Base-by-base conservation (phyloP, 805 yeast genomes). In the Hanseniaspora mollemarum region DNA sequence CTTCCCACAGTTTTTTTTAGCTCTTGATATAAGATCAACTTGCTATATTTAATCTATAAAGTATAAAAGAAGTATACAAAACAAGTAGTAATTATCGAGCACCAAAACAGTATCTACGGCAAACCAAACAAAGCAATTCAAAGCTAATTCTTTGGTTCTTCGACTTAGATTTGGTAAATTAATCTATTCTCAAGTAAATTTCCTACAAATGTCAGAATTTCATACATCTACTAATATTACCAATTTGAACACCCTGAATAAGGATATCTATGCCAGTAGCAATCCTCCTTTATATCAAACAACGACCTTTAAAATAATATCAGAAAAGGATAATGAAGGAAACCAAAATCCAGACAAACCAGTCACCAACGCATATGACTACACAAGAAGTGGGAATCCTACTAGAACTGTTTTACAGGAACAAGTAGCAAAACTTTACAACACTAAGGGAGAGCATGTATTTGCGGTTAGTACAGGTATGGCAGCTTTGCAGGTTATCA, bases 361-460 rank as follows among this genome's bases (percentile, higher is more conserved):
- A 2, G 76, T 73, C 54, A 75, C 73, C 54, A 52, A 50, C n/a
- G 82, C 80, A 58, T 86, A 80, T 62, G 90, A 82, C 62, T 85
- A 85, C 67, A 86, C 96, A 0, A 73, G 97, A 58, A 82, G 94
- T 13, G 96, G 97, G 3, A 88, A 88, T 67, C 97, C 97, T 22
- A 86, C 96, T 1, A 74, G 97, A 64, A 77, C 90, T 0, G 76
- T 77, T 37, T 67, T 87, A 54, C 95, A 88, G 64, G 71, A 75
- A 43, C 94, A 88, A 59, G 62, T 88, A 59, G 81, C 85, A 33
- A 77, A 78, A 55, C 74, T 88, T 57, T 60, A 60, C 45, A 15
- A 39, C 16, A 39, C 43, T 5, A 25, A 18, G 7, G 57, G 53
- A 18, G 40, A 38, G 19, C 74, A 81, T 45, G 79, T 86, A 0